Base-by-base conservation (phyloP, 352 stramenopile genomes). In the Globisporangium spinosum region DNA sequence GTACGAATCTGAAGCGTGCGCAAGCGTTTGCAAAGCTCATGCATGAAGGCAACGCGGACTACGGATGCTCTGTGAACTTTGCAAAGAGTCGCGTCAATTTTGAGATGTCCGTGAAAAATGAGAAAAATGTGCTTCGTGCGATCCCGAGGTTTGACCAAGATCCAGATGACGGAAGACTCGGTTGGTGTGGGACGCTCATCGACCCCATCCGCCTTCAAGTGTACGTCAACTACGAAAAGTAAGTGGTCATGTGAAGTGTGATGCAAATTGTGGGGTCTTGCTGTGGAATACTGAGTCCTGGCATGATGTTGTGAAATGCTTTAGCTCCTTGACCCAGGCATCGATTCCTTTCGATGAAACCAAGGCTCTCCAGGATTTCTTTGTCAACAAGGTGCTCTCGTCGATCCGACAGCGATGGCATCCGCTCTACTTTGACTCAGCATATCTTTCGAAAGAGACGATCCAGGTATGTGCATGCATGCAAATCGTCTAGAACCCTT, bases 191-290 rank as follows among this genome's bases (percentile, higher is more conserved):
- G 3, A 74, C 93, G 40, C 58, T 91, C 27, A 76, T 95, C 22
- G 82, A 95, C n/a, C 69, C 78, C 10, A 63, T 51, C 0, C 55
- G 60, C 10, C 71, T 89, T n/a, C 82, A 92, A 63, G 62, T 93
- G 43, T 85, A 85, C 68, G 76, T 88, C 51, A 92, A 90, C 75
- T 93, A 91, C 64, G 82, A 91, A 64, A 92, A 89, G 83, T 91
- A 76, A 49, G 79, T 69, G 25, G 2, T 51, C 17, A 2, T 34
- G 25, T 23, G 1, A 3, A 23, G 17, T 43, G 55, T 25, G 22
- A 22, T 10, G 1, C 64, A 32, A 45, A 81, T 75, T 63, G 57
- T 83, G 3, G 15, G 43, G 43, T 51, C 13, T 13, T 40, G 6
- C 15, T 43, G 38, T 51, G 12, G 2, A 13, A 7, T 27, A 23